These are phyloP conservation scores for Phyllosticta paracitricarpa DNA, from an alignment of 2,329 filamentous ascomycete genomes.

Conservation along the genomic window DNA sequence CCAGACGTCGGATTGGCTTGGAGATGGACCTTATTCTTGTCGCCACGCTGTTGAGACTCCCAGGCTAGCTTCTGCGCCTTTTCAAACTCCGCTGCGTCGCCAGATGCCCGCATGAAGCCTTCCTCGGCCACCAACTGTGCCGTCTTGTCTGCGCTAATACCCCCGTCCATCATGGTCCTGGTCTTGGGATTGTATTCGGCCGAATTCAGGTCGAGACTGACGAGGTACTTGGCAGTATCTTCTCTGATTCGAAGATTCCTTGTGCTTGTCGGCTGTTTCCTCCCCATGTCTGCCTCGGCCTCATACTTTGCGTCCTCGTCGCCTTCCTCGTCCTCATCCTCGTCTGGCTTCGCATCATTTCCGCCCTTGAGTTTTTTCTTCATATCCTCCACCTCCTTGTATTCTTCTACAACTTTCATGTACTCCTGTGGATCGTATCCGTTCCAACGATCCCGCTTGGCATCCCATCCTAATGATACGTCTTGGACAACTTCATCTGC, in stretches of 20 bases:
- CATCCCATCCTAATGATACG: slow-evolving; percentile 86
- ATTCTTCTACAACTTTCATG: slow-evolving; percentile 76
- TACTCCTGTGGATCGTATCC: slow-evolving; percentile 92
- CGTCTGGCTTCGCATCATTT: slow-evolving; percentile 30
- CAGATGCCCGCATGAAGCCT: slow-evolving; percentile 78
- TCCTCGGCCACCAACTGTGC: slow-evolving; percentile 83
- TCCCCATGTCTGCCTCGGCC: slow-evolving; percentile 93
- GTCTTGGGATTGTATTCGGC: slow-evolving; percentile 98
- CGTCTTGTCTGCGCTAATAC: slow-evolving; percentile 68
- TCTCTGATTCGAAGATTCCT: slow-evolving; percentile 85
- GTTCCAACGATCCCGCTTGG: slow-evolving; percentile 95
- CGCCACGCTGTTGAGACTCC: slow-evolving; percentile 81
- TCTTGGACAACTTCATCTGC: slow-evolving; percentile 83
- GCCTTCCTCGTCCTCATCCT: slow-evolving; percentile 36
- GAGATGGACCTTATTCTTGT: slow-evolving; percentile 72
- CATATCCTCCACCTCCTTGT: slow-evolving; percentile 73
- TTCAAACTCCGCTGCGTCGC: slow-evolving; percentile 89
- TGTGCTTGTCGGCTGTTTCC: slow-evolving; percentile 82
- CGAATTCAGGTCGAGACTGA: slow-evolving; percentile 91
- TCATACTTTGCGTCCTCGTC: slow-evolving; percentile 62
- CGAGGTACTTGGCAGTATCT: slow-evolving; percentile 91
- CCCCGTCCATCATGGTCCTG: slow-evolving; percentile 76
- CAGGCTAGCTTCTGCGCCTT: slow-evolving; percentile 82
- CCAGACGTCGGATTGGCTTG: slow-evolving; percentile 96
- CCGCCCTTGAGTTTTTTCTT: slow-evolving; percentile 38